Base-by-base conservation (phyloP, 441 rosid species). In the Kokia cookei region DNA sequence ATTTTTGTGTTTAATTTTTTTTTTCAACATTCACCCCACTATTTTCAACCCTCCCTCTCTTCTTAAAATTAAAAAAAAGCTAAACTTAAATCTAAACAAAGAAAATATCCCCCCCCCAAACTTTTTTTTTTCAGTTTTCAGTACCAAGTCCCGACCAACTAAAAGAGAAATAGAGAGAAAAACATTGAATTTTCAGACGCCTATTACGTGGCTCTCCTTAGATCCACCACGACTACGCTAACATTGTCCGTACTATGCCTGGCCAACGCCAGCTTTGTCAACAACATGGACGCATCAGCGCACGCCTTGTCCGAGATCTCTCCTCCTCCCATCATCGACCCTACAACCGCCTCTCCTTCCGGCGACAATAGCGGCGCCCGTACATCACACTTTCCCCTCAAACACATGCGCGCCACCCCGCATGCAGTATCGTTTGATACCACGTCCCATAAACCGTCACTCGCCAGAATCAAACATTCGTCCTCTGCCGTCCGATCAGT, bases 151-250 rank as follows among this genome's bases (percentile, higher is more conserved):
- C 53, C 54, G 7, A 14, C 2, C 17, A 3, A 11, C 27, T 17
- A 10, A 29, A 17, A 7, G 27, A 35, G 15, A 7, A n/a, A n/a
- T n/a, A n/a, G 19, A 71, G n/a, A 14, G 40, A 22, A 12, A 55
- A 55, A 2, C 0, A 45, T 32, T 12, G 32, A 17, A 13, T 26
- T 51, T 61, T 47, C 68, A 19, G 13, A 55, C 58, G 14, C 10
- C 77, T 81, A 17, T 7, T 17, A 77, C 87, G 82, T 77, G 82
- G 78, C 78, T 71, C 74, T 72, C 74, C 84, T 75, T 1, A 90
- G 89, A 82, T 90, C 89, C 73, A 90, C 94, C 78, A 88, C 94
- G 55, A 90, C 87, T 3, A 90, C 92, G 76, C 88, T 90, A 32
- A 90, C 90, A 76, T 90, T 90, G 82, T 90, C 94, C 32, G 85